Percentiles rank a stretch among this genome's conserved stretches.
These are phyloP conservation scores for Pleurotus pulmonarius DNA, from an alignment of 768 basidiomycete species.

Conservation along the genomic window DNA sequence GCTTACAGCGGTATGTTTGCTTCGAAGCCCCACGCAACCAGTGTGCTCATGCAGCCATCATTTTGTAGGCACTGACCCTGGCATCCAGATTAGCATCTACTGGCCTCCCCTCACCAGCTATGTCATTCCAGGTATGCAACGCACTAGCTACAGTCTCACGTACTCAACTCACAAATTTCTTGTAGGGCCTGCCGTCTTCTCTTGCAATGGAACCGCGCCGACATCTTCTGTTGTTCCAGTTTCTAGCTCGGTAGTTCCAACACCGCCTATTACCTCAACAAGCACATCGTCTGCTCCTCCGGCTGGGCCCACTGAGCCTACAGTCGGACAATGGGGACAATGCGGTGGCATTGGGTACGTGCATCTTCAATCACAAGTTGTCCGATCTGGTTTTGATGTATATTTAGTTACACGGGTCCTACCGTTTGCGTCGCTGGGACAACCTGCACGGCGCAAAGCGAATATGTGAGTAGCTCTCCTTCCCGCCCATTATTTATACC, in stretches of 20 bases:
- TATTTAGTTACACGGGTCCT: conserved; percentile 24
- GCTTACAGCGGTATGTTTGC: neutral
- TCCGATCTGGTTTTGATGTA: neutral
- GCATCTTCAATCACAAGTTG: neutral
- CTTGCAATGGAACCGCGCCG: neutral
- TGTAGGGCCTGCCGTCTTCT: neutral
- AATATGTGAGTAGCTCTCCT: neutral
- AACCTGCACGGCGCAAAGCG: conserved; percentile 34
- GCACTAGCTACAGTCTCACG: neutral
- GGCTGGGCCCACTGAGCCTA: neutral
- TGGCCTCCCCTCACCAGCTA: conserved; percentile 1
- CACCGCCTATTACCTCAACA: neutral
- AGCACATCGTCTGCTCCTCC: neutral
- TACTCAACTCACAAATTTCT: neutral
- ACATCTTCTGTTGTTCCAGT: neutral
- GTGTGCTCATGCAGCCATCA: neutral
- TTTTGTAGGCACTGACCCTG: conserved; percentile 4
- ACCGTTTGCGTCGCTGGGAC: conserved; percentile 35
- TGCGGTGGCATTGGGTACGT: conserved; percentile 48
- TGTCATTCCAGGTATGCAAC: neutral
- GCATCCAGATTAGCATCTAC: conserved; percentile 1
- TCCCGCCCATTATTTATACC: neutral
- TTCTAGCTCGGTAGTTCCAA: neutral
- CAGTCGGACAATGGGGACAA: conserved; percentile 28
- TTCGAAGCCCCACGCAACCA: neutral